Evolutionary conservation across 2,329 filamentous ascomycete genomes (phyloP).

Genomic region (Xylaria sp.): DNA sequence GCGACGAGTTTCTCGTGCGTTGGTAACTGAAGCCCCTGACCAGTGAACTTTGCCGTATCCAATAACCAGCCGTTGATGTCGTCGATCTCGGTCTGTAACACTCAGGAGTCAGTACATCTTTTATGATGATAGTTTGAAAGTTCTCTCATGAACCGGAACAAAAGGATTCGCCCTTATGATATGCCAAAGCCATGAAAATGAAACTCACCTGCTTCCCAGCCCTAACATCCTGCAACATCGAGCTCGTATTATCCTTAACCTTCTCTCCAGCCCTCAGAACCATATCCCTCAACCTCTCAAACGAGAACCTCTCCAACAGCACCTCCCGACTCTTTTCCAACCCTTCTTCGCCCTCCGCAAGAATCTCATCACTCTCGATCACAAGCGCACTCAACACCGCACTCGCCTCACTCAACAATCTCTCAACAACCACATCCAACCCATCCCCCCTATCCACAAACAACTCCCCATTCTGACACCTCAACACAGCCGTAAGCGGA

Average conservation of each 20-base stretch:
- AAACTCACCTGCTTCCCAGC: constrained; percentile 42
- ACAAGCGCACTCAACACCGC: constrained; percentile 66
- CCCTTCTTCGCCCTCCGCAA: constrained; percentile 22
- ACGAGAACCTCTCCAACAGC: constrained; percentile 41
- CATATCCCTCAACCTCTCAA: constrained; percentile 38
- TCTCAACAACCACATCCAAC: constrained; percentile 57
- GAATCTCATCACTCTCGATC: constrained; percentile 40
- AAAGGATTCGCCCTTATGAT: no score
- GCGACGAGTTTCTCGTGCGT: constrained; percentile 39
- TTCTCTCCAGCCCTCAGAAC: constrained; percentile 44
- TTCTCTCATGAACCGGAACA: no score
- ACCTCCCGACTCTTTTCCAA: constrained; percentile 38
- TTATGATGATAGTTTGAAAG: no score
- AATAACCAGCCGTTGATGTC: constrained; percentile 55
- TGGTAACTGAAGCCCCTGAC: constrained; percentile 32
- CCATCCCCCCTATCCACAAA: constrained; percentile 51
- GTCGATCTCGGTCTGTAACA: constrained; percentile 13
- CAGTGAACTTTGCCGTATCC: constrained; percentile 40
- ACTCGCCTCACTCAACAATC: constrained; percentile 69
- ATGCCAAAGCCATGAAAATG: no score
- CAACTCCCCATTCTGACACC: constrained; percentile 72
- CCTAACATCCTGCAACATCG: constrained; percentile 56
- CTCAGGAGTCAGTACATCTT: background rate
- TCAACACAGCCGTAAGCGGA: constrained; percentile 73
- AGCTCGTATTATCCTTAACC: constrained; percentile 52